phyloP scores from a whole-genome alignment of 108 stramenopile species.

The Tribonema minus region DNA sequence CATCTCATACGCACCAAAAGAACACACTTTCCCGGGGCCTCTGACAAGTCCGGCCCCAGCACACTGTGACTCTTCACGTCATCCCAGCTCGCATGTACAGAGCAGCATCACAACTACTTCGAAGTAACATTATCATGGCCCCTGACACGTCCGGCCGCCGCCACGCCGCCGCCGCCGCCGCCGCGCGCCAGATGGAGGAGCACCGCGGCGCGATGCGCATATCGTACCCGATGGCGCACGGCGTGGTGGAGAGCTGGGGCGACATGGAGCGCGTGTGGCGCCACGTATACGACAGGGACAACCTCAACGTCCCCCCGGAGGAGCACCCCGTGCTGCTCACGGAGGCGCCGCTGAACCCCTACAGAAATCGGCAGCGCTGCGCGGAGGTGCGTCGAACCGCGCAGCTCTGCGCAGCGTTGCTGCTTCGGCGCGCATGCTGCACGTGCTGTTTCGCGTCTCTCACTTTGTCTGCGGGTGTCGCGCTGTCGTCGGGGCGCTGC shows the following conservation, averaged over 20 bases:
- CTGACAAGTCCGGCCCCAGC: neutral
- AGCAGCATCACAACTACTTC: constrained; percentile 99
- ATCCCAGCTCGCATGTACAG: constrained; percentile 92
- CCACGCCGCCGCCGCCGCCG: too few relatives aligned
- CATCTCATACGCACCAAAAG: too few relatives aligned
- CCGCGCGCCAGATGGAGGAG: constrained; percentile 63
- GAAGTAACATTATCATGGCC: too few relatives aligned
- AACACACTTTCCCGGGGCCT: neutral
- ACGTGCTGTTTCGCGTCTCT: too few relatives aligned
- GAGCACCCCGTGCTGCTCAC: constrained; percentile 93
- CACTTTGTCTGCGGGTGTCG: too few relatives aligned
- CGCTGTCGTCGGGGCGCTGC: too few relatives aligned
- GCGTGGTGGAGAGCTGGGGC: constrained; percentile 82
- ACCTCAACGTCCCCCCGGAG: constrained; percentile 79
- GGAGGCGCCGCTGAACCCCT: constrained; percentile 87
- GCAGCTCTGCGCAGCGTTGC: too few relatives aligned
- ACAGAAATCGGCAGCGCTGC: constrained; percentile 73
- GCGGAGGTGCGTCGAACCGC: too few relatives aligned
- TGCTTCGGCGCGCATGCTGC: too few relatives aligned
- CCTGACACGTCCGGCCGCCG: too few relatives aligned
- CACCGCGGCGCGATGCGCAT: constrained; percentile 85
- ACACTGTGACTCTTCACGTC: too few relatives aligned
- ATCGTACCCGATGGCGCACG: constrained; percentile 90
- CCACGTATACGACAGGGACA: constrained; percentile 70
- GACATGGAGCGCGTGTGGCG: constrained; percentile 81